Base-by-base conservation (phyloP, 1,284 basidiomycete genomes). In the Ganoderma lucidum region DNA sequence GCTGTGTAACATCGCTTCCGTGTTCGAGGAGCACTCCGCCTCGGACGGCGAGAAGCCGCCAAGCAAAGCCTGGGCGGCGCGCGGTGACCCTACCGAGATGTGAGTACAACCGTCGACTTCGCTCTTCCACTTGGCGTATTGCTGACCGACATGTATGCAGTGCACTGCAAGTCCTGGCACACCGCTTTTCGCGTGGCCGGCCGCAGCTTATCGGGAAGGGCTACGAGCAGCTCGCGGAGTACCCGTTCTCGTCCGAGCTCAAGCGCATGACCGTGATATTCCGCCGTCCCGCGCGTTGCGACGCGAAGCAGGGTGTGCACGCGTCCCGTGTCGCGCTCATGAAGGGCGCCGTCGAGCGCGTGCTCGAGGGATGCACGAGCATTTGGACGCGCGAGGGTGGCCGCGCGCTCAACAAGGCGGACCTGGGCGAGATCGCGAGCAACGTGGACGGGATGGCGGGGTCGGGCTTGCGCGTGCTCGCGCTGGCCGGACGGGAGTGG, bases 191-290 rank as follows among this genome's bases (percentile, higher is more conserved):
- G 48, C 48, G 23, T 23, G 48, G 48, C 8, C 48, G 48, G 9
- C 48, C 23, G n/a, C 79, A 59, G 1, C 53, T 69, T 1, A 2
- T 59, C 39, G 12, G 9, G 10, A 28, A 65, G 19, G 64, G 62
- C 32, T 63, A 62, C 55, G 37, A 56, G 42, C 65, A 66, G 59
- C 62, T 65, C 37, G 71, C 73, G 6, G 82, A 84, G 75, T 87
- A 86, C 75, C 87, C 89, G 0, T 91, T 91, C 80, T 89, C 90
- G 68, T 89, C 87, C 65, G 84, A 84, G 56, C 79, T 90, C 71
- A 91, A 91, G 79, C 83, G 89, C 51, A 91, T 90, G 90, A 84
- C 86, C 44, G 70, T 70, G 53, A 67, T 72, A 37, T 67, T 65
- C 62, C 66, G 23, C 48, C 48, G 48, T 1, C 48, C 48, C 3